phyloP scores from a whole-genome alignment of 2,329 filamentous ascomycete genomes.

The Canariomyces notabilis region DNA sequence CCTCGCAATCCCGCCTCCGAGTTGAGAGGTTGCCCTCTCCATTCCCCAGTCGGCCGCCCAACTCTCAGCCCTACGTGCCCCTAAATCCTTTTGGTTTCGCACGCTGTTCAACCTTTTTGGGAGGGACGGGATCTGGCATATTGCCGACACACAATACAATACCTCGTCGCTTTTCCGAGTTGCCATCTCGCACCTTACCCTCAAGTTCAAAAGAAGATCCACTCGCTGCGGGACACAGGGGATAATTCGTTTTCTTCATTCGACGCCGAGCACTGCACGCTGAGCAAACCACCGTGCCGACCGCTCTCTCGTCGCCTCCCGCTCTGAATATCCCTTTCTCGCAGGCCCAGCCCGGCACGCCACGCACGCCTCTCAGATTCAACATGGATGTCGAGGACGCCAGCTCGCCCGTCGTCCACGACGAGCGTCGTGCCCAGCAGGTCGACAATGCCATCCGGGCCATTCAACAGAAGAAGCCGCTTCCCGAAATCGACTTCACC shows the following conservation, averaged over 20 bases:
- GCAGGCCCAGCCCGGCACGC: background rate
- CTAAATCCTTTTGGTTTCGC: slow-evolving; percentile 12
- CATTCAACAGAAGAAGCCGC: slow-evolving; percentile 88
- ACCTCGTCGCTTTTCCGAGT: no score
- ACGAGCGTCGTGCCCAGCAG: slow-evolving; percentile 52
- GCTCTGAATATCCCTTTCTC: background rate
- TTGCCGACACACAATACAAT: background rate
- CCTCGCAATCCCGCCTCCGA: slow-evolving; percentile 15
- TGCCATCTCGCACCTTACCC: background rate
- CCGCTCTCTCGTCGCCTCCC: background rate
- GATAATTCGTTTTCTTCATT: background rate
- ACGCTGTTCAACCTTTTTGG: background rate
- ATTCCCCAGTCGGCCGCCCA: slow-evolving; percentile 23
- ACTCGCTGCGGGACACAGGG: slow-evolving; percentile 15
- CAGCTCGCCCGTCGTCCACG: slow-evolving; percentile 37
- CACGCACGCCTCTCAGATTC: background rate
- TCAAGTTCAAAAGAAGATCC: slow-evolving; percentile 3
- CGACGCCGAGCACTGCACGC: slow-evolving; percentile 6
- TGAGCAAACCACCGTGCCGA: slow-evolving; percentile 2
- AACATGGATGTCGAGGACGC: slow-evolving; percentile 34
- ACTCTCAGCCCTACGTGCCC: slow-evolving; percentile 29
- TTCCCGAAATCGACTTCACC: slow-evolving; percentile 97
- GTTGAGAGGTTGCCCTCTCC: slow-evolving; percentile 20
- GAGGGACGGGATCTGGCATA: background rate
- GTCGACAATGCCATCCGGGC: slow-evolving; percentile 89